Evolutionary conservation across 148 eudicot species (phyloP), one percentile per base, ranked within the genome.

Genomic region (Silene latifolia): DNA sequence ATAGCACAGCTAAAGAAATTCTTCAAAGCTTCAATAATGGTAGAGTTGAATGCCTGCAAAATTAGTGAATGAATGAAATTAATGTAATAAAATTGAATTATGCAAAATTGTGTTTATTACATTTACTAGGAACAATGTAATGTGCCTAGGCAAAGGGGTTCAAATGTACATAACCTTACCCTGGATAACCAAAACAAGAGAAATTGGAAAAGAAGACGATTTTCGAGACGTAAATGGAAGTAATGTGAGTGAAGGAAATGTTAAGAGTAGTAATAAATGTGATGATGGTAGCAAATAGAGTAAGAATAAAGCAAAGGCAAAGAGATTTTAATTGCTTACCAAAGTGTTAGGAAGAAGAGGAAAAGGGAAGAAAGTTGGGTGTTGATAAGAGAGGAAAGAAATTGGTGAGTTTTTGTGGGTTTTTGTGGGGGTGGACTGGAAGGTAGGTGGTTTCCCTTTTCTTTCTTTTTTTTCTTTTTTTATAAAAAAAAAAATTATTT

Each of bases 391-490:
- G 77, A 5, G 70, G 53, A 63, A 70, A 63, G 61, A 23, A 70
- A 46, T 58, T 69, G 65, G 81, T 67, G 72, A 12, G 72, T 46
- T 20, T 69, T 56, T 69, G 72, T n/a, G 47, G 47, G 54, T 51
- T 51, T 51, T 60, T 60, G 74, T 53, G 78, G 78, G 74, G 84
- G 74, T 73, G 76, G 32, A 61, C 48, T 63, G 87, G 83, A 76
- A 76, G 79, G 79, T 76, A 76, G 79, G 73, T 76, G 67, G 71
- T 72, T 7, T 53, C 17, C 73, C 60, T 68, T 63, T 19, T 58
- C 46, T 32, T 32, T 29, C 27, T 27, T 0, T 63, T 63, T 63
- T 27, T 15, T 18, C 18, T 57, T 18, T 17, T n/a, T 19, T 19
- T 15, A 56, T 5, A 56, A 56, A 62, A 25, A 15, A 14, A 8